phyloP scores from a whole-genome alignment of 139 green algal species.

The Gonium pectorale region DNA sequence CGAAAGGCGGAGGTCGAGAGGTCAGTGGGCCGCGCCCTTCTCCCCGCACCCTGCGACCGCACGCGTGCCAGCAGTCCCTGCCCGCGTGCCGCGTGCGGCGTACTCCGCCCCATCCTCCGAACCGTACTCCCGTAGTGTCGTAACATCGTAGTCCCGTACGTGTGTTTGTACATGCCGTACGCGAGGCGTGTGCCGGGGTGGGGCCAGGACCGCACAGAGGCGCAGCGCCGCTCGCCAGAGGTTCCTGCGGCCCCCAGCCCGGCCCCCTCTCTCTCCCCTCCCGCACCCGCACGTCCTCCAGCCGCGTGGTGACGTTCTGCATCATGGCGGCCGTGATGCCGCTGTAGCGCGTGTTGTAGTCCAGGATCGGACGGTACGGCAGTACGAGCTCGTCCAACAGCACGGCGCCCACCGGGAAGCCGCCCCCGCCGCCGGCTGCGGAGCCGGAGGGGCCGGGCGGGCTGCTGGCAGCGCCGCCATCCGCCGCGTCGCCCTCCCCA shows the following conservation, averaged over 20 bases:
- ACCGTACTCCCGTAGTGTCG: no score
- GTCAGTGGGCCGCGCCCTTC: no score
- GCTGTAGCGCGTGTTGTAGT: conserved; percentile 91
- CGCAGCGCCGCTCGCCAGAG: neutral
- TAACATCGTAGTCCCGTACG: no score
- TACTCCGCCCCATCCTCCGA: no score
- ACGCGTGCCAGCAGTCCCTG: no score
- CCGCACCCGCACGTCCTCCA: conserved; percentile 75
- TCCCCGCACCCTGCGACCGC: no score
- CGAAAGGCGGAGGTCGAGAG: no score
- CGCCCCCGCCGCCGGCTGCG: neutral
- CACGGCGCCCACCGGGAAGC: conserved; percentile 35
- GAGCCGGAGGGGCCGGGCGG: no score
- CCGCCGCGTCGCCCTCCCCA: neutral
- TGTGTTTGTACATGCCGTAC: no score
- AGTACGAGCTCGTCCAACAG: conserved; percentile 89
- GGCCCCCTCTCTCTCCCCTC: neutral
- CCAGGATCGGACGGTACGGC: conserved; percentile 82
- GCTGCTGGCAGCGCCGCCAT: neutral
- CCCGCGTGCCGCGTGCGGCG: no score
- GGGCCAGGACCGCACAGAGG: no score
- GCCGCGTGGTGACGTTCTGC: conserved; percentile 67
- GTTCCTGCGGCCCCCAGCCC: neutral
- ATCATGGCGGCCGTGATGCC: conserved; percentile 80
- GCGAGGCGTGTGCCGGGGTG: no score